phyloP scores from a whole-genome alignment of 2,329 filamentous ascomycete genomes.

The Aureobasidium sp. region DNA sequence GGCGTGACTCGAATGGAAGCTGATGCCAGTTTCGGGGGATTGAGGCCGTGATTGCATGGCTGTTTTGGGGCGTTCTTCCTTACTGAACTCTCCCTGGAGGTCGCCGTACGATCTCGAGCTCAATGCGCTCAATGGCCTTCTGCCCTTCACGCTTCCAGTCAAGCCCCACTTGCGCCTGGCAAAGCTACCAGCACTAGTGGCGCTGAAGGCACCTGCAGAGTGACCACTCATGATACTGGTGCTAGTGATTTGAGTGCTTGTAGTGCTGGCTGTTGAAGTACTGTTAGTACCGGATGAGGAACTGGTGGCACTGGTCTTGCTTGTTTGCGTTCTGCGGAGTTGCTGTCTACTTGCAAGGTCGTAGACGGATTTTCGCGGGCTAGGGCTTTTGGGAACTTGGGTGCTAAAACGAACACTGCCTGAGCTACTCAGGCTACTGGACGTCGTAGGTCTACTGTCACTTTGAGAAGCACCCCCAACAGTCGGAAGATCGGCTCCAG shows the following conservation, averaged over 20 bases:
- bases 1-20: constrained; percentile 81
- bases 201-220: constrained; percentile 85
- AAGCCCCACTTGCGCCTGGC: constrained; percentile 62
- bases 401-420: constrained; percentile 13
- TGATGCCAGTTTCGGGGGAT: constrained; percentile 27
- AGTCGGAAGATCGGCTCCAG: constrained; percentile 20
- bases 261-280: constrained; percentile 51
- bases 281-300: constrained; percentile 54
- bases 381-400: constrained; percentile 9
- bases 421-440: constrained; percentile 16
- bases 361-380: constrained; percentile 65
- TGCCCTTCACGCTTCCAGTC: constrained; percentile 30
- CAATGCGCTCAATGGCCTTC: constrained; percentile 19
- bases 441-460: constrained; percentile 28
- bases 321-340: constrained; percentile 75
- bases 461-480: constrained; percentile 24
- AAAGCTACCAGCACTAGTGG: constrained; percentile 89
- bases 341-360: constrained; percentile 61
- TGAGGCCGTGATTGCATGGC: constrained; percentile 13
- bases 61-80: constrained; percentile 8
- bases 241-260: constrained; percentile 69
- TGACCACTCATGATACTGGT: constrained; percentile 89
- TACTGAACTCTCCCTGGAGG: constrained; percentile 9
- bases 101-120: constrained; percentile 18
- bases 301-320: constrained; percentile 76